Percentiles rank a stretch among this genome's conserved stretches.
phyloP scores from a whole-genome alignment of 169 alveolate genomes.

The Eimeria acervulina region DNA sequence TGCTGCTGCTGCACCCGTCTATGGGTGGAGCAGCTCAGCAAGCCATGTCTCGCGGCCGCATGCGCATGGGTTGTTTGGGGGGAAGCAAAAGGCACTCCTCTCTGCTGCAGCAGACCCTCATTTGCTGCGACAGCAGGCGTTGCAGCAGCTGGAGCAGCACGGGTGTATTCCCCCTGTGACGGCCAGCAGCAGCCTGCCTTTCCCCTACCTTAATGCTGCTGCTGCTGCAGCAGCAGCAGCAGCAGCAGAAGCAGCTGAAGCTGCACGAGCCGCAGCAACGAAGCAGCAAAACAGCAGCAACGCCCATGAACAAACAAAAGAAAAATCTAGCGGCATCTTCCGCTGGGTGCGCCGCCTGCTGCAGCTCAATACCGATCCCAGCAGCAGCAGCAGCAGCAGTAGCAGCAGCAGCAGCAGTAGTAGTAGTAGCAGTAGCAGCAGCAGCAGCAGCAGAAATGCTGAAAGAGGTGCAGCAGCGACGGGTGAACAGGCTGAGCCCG shows the following conservation, averaged over 20 bases:
- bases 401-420: constrained; percentile 39
- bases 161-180: constrained; percentile 17
- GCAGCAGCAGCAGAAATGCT: too few species aligned
- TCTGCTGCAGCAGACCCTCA: constrained; percentile 17
- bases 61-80: not conserved
- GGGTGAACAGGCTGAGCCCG: not conserved
- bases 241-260: constrained; percentile 46
- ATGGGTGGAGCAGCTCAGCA: not conserved
- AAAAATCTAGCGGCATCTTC: not conserved
- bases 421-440: too few species aligned
- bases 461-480: not conserved
- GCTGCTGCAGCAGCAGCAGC: constrained; percentile 74
- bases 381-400: constrained; percentile 10
- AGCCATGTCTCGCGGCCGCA: not conserved
- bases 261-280: not conserved
- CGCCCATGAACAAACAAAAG: not conserved
- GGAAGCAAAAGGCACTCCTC: not conserved
- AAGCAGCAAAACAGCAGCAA: not conserved
- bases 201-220: constrained; percentile 76
- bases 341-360: constrained; percentile 23
- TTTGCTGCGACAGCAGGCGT: constrained; percentile 37
- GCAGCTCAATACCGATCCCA: not conserved
- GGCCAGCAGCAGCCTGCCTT: constrained; percentile 49
- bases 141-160: constrained; percentile 61
- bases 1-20: not conserved